Base-by-base conservation (phyloP, 768 basidiomycete species). In the Pleurotus cornucopiae region DNA sequence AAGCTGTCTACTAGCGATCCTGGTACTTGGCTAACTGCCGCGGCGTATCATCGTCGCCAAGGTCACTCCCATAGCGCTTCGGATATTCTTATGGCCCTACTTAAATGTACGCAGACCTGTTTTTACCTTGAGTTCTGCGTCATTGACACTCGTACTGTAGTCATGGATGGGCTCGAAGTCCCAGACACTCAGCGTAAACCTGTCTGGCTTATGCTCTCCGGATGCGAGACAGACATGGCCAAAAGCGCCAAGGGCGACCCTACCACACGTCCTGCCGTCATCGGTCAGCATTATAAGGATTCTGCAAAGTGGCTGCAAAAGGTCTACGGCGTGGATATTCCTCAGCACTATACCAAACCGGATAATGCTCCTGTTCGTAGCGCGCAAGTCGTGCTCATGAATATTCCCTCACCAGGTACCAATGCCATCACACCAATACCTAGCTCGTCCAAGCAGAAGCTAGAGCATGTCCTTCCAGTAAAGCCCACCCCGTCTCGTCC, bases 1-100 rank as follows among this genome's bases (percentile, higher is more conserved):
- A 76, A 73, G 56, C 57, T 66, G 4, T 73, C 78, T 2, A 66
- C 67, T 4, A 75, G 75, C 45, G 81, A 80, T 58, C 72, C 76
- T 48, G 79, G 74, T 25, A 79, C 72, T 57, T 85, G 83, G 80
- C 78, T 85, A 73, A 69, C 77, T 11, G 78, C 81, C 14, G 82
- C 69, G 5, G 80, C 76, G 1, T 71, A 74, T 59, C 84, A 83
- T 66, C 78, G 83, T 47, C 70, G 80, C 20, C 71, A 61, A 21
- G 76, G 77, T n/a, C 75, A 79, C 51, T 63, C 74, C n/a, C 23
- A 52, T 6, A 74, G 76, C 39, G 82, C 82, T 1, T 66, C 78
- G 26, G 62, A 64, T 2, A 75, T 84, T 7, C 60, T 79, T 23
- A 65, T 70, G 18, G 67, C 70, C 20, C 74, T 85, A 73, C 63